A percentile compares a stretch with the other conserved stretches of the same genome.
phyloP scores from a whole-genome alignment of 306 rosid species.

The Corylus heterophylla region DNA sequence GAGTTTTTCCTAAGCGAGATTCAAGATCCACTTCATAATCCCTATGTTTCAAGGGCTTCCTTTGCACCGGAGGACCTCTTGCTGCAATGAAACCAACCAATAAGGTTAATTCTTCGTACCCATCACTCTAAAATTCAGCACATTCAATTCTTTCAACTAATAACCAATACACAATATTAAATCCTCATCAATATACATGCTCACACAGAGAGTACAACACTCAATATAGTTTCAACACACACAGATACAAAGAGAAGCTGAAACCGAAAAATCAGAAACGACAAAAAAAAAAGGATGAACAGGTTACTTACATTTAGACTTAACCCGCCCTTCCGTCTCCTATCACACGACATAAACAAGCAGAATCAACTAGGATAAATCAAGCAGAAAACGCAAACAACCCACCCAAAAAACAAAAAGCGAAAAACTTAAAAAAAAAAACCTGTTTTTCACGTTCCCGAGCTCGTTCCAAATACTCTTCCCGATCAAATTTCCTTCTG shows the following conservation, averaged over 20 bases:
- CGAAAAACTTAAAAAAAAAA: background rate
- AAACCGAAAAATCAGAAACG: background rate
- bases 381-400: slow-evolving; percentile 6
- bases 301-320: slow-evolving; percentile 61
- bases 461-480: slow-evolving; percentile 89
- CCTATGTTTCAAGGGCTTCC: slow-evolving; percentile 95
- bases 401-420: background rate
- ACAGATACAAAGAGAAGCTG: background rate
- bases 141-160: background rate
- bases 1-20: slow-evolving; percentile 95
- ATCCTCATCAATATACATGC: no score
- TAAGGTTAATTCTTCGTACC: background rate
- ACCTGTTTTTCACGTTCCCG: slow-evolving; percentile 94
- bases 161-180: background rate
- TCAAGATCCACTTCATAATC: slow-evolving; percentile 97
- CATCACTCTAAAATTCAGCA: slow-evolving; percentile 6
- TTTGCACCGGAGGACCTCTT: slow-evolving; percentile 82
- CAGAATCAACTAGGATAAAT: slow-evolving; percentile 1
- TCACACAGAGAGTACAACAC: background rate
- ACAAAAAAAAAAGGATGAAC: background rate
- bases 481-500: slow-evolving; percentile 93
- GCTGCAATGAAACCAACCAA: slow-evolving; percentile 37
- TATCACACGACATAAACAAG: slow-evolving; percentile 29
- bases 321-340: slow-evolving; percentile 60
- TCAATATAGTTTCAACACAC: background rate